Evolutionary conservation across 2,329 filamentous ascomycete genomes (phyloP), one percentile per base, ranked within the genome.

Genomic region (Colletotrichum sp.): DNA sequence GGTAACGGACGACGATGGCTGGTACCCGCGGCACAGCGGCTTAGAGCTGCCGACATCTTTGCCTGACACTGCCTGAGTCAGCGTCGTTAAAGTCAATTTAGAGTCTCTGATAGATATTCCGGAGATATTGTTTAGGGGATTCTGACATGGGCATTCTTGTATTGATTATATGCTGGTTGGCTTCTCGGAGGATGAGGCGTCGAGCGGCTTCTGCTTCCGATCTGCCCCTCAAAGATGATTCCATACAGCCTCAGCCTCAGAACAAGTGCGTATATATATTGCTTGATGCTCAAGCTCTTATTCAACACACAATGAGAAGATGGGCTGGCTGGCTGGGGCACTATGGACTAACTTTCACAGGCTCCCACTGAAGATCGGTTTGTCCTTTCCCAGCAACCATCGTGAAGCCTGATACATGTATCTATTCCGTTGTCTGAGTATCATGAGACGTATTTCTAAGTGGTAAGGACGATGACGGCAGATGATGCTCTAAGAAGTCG

Each of bases 41-140:
- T 0, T 13, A 3, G 43, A 21, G 1, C n/a, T 13, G 10, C n/a
- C n/a, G 12, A 2, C 2, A 13, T 12, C n/a, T 21, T 52, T 52
- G 43, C n/a, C 43, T 6, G 12, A 21, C 5, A 48, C 10, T 21
- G 43, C 18, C 18, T n/a, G 5, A 7, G 3, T 5, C 43, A 21
- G 43, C 18, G 43, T 48, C 43, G 5, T 48, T 48, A 0, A 3
- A n/a, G 9, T 21, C 0, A 13, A 12, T 12, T 48, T 13, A 21
- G 43, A 48, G 10, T 12, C 9, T 13, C 8, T 43, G 16, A 18
- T 4, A n/a, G 38, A n/a, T 1, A 5, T 10, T 43, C 8, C 18
- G 18, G 9, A 43, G 18, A 43, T 10, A 43, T 10, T n/a, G 8
- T 9, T 43, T 43, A 18, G 38, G 4, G 38, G 8, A 3, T 10